Conservation (phyloP, 441 rosid genomes). For the Aleurites moluccanus region DNA sequence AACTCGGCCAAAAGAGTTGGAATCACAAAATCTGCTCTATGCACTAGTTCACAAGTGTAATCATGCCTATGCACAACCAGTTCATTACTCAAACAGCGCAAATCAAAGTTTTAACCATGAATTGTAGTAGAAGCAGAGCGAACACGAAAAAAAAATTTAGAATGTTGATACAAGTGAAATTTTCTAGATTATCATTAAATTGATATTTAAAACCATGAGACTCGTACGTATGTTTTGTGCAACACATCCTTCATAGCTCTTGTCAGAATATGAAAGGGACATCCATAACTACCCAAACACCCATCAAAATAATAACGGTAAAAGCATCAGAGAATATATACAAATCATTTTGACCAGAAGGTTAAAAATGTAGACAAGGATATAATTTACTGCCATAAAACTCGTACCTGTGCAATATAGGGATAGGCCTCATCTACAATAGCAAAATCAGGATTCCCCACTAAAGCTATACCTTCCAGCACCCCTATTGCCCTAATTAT, state of each 20-base stretch:
- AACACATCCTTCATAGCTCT: background rate
- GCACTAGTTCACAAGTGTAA: background rate
- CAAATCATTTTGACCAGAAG: too few species aligned
- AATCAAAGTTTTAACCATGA: background rate
- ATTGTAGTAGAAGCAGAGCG: background rate
- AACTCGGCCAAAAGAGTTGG: background rate
- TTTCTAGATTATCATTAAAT: background rate
- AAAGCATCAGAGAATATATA: background rate
- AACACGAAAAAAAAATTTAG: background rate
- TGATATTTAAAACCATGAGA: background rate
- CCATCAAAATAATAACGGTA: background rate
- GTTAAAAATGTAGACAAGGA: background rate
- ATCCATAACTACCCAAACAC: background rate
- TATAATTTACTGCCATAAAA: conserved; percentile 6
- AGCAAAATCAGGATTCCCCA: too few species aligned
- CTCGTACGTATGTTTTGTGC: background rate
- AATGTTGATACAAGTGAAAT: background rate
- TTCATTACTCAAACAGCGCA: background rate
- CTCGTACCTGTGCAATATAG: conserved; percentile 84
- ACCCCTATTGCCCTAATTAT: too few species aligned
- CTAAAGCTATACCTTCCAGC: too few species aligned
- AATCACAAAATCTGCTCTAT: background rate
- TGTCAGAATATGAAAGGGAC: background rate
- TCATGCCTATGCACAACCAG: background rate
- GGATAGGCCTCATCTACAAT: conserved; percentile 99